Base-by-base conservation (phyloP, 192 early-diverging fungal species). In the Linderina pennispora region DNA sequence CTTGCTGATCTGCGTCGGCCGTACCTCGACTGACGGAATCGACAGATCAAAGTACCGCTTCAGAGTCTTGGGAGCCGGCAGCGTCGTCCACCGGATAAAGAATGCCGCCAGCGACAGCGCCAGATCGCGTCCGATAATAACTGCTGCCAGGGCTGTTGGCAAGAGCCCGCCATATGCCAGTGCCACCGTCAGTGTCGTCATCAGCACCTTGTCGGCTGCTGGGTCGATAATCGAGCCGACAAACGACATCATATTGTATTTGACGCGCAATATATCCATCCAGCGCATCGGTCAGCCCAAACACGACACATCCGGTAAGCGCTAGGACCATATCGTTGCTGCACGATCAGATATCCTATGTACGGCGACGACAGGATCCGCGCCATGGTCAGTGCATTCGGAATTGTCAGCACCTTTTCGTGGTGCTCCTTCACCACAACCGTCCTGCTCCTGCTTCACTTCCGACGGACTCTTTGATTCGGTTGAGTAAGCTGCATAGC, bases 201-300 rank as follows among this genome's bases (percentile, higher is more conserved):
- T 94, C 14, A 95, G 57, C 3, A 84, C 77, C 59, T 95, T 98
- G 67, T 98, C 95, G 14, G 92, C 92, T 8, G 84, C 83, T 4
- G 95, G 95, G 62, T 98, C 93, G 25, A 95, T 77, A 19, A 91
- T 89, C 4, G 86, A 87, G 9, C 92, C 93, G 23, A 92, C 71
- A 36, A 88, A 77, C 16, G 90, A 90, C 55, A 80, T 79, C 84
- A 90, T 82, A 31, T 91, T 88, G 63, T 80, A 95, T 35, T 76
- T 61, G 18, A n/a, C 95, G 77, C 9, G 93, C 93, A 57, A 98
- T 89, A 45, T 72, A 92, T 21, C 92, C 92, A 62, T 94, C 92
- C 15, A 89, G 60, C 63, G 85, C 73, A 73, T 98, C 95, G 0
- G 95, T 87, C 34, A 89, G 49, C 14, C 89, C 88, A 25, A 92